Conservation (phyloP, 768 basidiomycete species). For the Rhodotorula paludigena region DNA sequence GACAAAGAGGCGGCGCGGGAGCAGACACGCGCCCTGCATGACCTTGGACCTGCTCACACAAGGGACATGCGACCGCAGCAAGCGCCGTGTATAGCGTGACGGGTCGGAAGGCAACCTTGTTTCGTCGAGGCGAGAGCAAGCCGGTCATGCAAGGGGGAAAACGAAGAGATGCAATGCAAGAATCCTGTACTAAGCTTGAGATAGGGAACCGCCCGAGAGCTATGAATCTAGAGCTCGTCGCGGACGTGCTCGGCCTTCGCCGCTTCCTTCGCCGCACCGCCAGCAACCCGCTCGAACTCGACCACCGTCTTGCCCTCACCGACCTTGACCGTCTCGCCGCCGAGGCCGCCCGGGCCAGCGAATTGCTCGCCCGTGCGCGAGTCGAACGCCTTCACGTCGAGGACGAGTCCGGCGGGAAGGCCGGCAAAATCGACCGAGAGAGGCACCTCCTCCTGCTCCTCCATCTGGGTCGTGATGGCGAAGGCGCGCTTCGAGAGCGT, state of each 20-base stretch:
- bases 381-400: not conserved
- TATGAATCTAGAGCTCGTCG: slow-evolving; percentile 6
- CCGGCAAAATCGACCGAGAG: not conserved
- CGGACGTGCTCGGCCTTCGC: not conserved
- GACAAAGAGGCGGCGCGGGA: not conserved
- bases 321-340: slow-evolving; percentile 10
- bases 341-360: slow-evolving; percentile 4
- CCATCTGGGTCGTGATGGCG: not conserved
- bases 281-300: not conserved
- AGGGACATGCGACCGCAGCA: too few species aligned
- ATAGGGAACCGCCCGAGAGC: not conserved
- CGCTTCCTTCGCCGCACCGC: not conserved
- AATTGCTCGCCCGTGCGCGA: not conserved
- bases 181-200: not conserved
- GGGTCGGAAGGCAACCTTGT: too few species aligned
- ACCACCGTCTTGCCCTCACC: not conserved
- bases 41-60: not conserved
- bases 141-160: too few species aligned
- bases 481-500: not conserved
- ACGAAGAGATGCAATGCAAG: not conserved
- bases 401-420: not conserved
- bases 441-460: not conserved
- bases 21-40: not conserved
- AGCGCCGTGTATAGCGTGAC: too few species aligned
- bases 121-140: too few species aligned